Base-by-base conservation (phyloP, 177 flowering plant genomes). In the Telopea speciosissima region DNA sequence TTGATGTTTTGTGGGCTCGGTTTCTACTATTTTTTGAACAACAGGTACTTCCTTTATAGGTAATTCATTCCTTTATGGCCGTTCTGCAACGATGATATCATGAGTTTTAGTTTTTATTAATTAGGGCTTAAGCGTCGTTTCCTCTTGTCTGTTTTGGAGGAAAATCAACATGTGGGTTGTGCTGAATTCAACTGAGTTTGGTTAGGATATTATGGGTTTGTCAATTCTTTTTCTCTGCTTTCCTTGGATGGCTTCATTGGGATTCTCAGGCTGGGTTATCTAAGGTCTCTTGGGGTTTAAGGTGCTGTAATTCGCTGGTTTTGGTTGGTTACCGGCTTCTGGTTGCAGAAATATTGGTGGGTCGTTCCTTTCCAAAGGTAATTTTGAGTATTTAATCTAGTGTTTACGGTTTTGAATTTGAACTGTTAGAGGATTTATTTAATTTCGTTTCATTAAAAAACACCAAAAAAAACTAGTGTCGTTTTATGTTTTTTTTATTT, bases 281-380 rank as follows among this genome's bases (percentile, higher is more conserved):
- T 54, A 69, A 66, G 24, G 64, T 44, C 31, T 63, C 7, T 74
- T 11, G 12, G 72, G 71, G 63, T 44, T 64, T 65, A 42, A 56
- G 59, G 58, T 63, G 63, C 66, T 66, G 65, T 58, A 42, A 24
- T 40, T 73, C 23, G 62, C 36, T 62, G 24, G 21, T 60, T 68
- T 24, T 65, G 16, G 64, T 68, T 65, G 62, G 23, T 60, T 64
- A 62, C 17, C 49, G 67, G 25, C 52, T 63, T 73, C 71, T 68
- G 62, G 59, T 76, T 78, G 70, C 42, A 56, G 66, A 56, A 52
- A 49, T 36, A 12, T 63, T 64, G 56, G 19, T 70, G 63, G 69
- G 72, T 56, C 59, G 28, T 62, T 26, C 24, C 45, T 24, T 70
- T 17, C 36, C 22, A 17, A 54, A 62, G 42, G 56, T 79, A 25